Evolutionary conservation across 2,329 filamentous ascomycete genomes (phyloP).

Genomic region (Phoma sp.): DNA sequence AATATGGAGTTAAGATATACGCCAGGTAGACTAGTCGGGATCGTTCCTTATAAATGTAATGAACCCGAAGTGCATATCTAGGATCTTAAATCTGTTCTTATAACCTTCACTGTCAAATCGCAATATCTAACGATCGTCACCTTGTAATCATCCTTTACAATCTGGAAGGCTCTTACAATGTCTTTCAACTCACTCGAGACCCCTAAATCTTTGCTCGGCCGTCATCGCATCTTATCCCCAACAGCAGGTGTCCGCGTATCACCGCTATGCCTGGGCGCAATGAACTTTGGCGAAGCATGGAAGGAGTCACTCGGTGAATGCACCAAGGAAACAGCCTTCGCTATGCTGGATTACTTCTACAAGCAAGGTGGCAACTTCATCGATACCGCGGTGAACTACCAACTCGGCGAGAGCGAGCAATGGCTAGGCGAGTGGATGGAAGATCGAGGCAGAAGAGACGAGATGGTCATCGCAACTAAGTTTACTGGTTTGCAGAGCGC

Average conservation of each 20-base stretch:
- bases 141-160: too few species aligned
- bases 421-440: slow-evolving; percentile 55
- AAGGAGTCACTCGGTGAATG: slow-evolving; percentile 48
- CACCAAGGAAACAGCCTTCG: slow-evolving; percentile 68
- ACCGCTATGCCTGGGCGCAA: slow-evolving; percentile 57
- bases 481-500: slow-evolving; percentile 24
- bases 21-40: too few species aligned
- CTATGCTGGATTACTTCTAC: slow-evolving; percentile 71
- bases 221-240: slow-evolving; percentile 57
- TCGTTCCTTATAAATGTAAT: background rate
- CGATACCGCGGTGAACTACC: slow-evolving; percentile 61
- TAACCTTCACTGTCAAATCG: too few species aligned
- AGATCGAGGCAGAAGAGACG: slow-evolving; percentile 43
- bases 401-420: slow-evolving; percentile 49
- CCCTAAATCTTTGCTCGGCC: slow-evolving; percentile 49
- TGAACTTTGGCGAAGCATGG: slow-evolving; percentile 59
- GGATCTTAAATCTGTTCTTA: too few species aligned
- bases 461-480: slow-evolving; percentile 52
- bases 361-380: slow-evolving; percentile 74
- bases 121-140: too few species aligned
- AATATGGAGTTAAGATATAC: background rate
- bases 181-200: slow-evolving; percentile 11
- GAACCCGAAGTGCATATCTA: background rate
- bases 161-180: background rate
- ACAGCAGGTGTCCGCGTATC: slow-evolving; percentile 57